Conservation (phyloP, 805 yeast species). For the Monosporozyma yasuniensis region DNA sequence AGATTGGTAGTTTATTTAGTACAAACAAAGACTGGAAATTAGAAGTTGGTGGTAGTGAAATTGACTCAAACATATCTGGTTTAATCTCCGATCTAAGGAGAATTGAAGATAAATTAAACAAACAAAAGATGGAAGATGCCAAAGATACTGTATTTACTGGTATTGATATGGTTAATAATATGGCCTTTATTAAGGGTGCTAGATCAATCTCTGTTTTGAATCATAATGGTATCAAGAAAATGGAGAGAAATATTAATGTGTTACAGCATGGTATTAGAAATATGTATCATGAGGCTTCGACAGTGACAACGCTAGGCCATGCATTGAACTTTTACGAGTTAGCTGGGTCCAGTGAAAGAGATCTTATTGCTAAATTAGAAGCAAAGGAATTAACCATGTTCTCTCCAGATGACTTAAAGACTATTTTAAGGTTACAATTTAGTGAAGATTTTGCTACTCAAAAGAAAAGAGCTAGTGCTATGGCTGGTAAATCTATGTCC, state of each 20-base stretch:
- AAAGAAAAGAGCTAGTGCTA: slow-evolving; percentile 12
- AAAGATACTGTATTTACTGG: slow-evolving; percentile 21
- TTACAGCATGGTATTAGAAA: slow-evolving; percentile 26
- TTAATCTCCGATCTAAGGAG: slow-evolving; percentile 22
- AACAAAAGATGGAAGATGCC: slow-evolving; percentile 13
- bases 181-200: slow-evolving; percentile 21
- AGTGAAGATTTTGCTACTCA: slow-evolving; percentile 25
- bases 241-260: slow-evolving; percentile 25
- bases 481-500: slow-evolving; percentile 5
- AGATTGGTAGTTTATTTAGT: slow-evolving; percentile 22
- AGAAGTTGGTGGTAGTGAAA: slow-evolving; percentile 25
- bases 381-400: slow-evolving; percentile 13
- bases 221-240: slow-evolving; percentile 25
- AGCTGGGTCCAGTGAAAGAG: slow-evolving; percentile 18
- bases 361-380: slow-evolving; percentile 15
- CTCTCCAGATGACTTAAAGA: slow-evolving; percentile 18
- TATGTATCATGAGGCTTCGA: slow-evolving; percentile 15
- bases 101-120: slow-evolving; percentile 22
- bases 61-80: slow-evolving; percentile 21
- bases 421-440: slow-evolving; percentile 23
- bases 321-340: slow-evolving; percentile 18
- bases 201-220: slow-evolving; percentile 20
- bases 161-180: slow-evolving; percentile 16
- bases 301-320: slow-evolving; percentile 15
- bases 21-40: slow-evolving; percentile 23